Conservation (phyloP, 805 yeast genomes). For the Candida tammaniensis region DNA sequence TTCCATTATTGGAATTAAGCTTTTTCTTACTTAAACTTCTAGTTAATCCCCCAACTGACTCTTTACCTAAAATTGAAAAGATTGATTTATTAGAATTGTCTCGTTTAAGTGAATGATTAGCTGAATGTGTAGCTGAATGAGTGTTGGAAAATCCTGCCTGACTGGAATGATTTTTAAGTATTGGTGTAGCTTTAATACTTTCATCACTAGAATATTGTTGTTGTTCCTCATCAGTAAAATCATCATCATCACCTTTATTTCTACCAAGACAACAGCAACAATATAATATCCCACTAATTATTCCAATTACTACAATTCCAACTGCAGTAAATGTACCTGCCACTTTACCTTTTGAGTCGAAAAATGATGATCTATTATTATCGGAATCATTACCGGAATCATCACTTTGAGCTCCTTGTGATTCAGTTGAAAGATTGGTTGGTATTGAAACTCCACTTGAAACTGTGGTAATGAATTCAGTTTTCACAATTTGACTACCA, state of each 20-base stretch:
- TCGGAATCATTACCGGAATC: conserved; percentile 18
- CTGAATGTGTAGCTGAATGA: conserved; percentile 5
- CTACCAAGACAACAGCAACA: conserved; percentile 26
- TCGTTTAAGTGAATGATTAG: conserved; percentile 22
- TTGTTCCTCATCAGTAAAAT: conserved; percentile 39
- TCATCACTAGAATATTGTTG: conserved; percentile 33
- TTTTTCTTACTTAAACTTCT: conserved; percentile 31
- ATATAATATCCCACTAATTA: conserved; percentile 42
- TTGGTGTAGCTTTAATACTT: conserved; percentile 10
- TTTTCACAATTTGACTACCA: conserved; percentile 14
- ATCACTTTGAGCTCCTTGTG: conserved; percentile 5
- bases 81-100: conserved; percentile 36
- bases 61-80: conserved; percentile 19
- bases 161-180: conserved; percentile 1
- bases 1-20: conserved; percentile 10
- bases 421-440: not conserved
- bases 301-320: conserved; percentile 55
- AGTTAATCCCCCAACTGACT: conserved; percentile 16
- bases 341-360: conserved; percentile 69
- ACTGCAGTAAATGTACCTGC: conserved; percentile 85
- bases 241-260: conserved; percentile 17
- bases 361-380: conserved; percentile 41
- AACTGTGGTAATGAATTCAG: conserved; percentile 16
- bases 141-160: conserved; percentile 1
- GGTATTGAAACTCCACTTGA: conserved; percentile 3